Evolutionary conservation across 176 grass and related monocot genomes (phyloP).

Genomic region (Pontederia crassipes): DNA sequence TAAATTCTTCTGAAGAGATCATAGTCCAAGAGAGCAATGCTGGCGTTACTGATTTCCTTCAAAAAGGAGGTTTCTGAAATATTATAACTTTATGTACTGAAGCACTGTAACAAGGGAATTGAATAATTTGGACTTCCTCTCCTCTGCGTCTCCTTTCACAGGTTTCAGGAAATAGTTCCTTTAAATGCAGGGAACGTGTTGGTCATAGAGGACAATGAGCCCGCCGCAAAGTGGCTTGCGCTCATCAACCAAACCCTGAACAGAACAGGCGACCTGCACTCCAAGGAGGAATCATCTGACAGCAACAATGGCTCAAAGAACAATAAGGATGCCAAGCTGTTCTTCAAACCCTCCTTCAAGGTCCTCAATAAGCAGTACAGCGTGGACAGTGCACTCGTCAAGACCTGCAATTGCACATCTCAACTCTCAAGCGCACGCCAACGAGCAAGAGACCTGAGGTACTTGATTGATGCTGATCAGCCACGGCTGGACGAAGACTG

Average conservation of each 20-base stretch:
- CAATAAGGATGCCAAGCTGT: slow-evolving; percentile 18
- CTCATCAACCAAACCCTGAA: slow-evolving; percentile 85
- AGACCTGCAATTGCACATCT: slow-evolving; percentile 66
- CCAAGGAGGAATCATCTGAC: slow-evolving; percentile 26
- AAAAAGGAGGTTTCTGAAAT: no score
- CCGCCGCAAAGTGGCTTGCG: slow-evolving; percentile 64
- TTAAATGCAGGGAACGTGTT: slow-evolving; percentile 84
- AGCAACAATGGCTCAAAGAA: slow-evolving; percentile 1
- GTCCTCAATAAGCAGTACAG: slow-evolving; percentile 59
- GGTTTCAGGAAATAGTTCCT: slow-evolving; percentile 98
- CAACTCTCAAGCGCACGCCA: slow-evolving; percentile 32
- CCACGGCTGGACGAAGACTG: slow-evolving; percentile 12
- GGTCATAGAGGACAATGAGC: slow-evolving; percentile 89
- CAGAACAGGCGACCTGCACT: slow-evolving; percentile 37
- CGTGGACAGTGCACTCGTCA: slow-evolving; percentile 57
- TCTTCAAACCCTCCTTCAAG: slow-evolving; percentile 58
- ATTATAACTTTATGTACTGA: no score
- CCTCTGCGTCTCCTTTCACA: slow-evolving; percentile 8
- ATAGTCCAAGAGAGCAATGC: no score
- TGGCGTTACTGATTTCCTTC: no score
- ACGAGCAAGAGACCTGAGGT: slow-evolving; percentile 51
- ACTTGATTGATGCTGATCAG: slow-evolving; percentile 69
- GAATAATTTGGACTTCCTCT: no score
- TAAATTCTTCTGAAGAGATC: no score
- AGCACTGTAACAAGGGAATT: no score